Conservation (phyloP, 371 early-diverging fungal genomes). For the Circinella umbellata region DNA sequence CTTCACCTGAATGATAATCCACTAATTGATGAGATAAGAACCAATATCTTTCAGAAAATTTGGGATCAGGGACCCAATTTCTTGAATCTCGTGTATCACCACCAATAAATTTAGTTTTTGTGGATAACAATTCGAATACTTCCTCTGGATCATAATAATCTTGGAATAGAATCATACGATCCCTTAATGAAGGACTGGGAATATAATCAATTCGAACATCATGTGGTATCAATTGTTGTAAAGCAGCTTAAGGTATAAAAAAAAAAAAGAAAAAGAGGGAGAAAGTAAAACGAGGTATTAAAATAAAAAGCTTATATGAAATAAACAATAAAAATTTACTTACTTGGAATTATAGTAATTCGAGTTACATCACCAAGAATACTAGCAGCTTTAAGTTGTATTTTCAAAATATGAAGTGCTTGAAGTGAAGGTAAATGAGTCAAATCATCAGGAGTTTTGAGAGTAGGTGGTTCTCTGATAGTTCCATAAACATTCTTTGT, state of each 20-base stretch:
- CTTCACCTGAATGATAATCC: constrained; percentile 20
- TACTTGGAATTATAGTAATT: constrained; percentile 38
- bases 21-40: constrained; percentile 40
- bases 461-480: constrained; percentile 27
- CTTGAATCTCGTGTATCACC: constrained; percentile 53
- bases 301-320: too few relatives aligned
- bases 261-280: neutral
- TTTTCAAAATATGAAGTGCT: constrained; percentile 41
- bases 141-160: constrained; percentile 46
- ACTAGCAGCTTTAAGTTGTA: constrained; percentile 41
- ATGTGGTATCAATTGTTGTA: constrained; percentile 48
- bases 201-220: constrained; percentile 49
- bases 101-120: constrained; percentile 47
- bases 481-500: constrained; percentile 33
- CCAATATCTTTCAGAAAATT: constrained; percentile 55
- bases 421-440: constrained; percentile 41
- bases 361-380: constrained; percentile 29
- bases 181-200: constrained; percentile 35
- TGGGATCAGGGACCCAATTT: constrained; percentile 51
- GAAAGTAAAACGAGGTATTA: too few relatives aligned
- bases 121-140: constrained; percentile 46
- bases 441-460: constrained; percentile 37
- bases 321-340: constrained; percentile 15
- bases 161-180: constrained; percentile 50
- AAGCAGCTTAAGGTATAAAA: constrained; percentile 27